Evolutionary conservation across 306 rosid genomes (phyloP), one percentile per base, ranked within the genome.

Genomic region (Corylus heterophylla): DNA sequence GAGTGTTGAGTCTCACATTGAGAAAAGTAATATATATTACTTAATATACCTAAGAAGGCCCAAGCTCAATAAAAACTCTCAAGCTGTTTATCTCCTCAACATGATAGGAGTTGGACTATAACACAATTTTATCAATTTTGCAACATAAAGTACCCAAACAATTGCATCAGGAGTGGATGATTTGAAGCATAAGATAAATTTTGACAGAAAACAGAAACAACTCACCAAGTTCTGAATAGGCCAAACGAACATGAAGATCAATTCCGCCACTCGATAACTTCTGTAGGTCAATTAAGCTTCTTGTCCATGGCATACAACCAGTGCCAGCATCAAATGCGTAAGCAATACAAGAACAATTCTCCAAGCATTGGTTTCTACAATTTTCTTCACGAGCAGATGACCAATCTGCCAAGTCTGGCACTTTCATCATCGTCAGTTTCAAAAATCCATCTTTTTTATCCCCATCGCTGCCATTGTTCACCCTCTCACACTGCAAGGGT

Each of bases 401-500:
- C 56, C 58, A 52, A 3, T 49, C 29, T 20, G 74, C 74, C n/a
- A 62, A 64, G 35, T 4, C 45, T 3, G 83, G 90, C 27, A 81
- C 37, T 75, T 87, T 84, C 12, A 81, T 76, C 47, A 20, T 68
- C 44, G 7, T 71, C 22, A 78, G 22, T 20, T 13, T 74, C 0
- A 52, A 6, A 77, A 80, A 86, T 8, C 78, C 85, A 52, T 83
- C 89, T 63, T 75, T 74, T 2, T 54, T 7, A 1, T 39, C 29
- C 0, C 16, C 12, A 12, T 77, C 11, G 44, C 39, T 8, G 2
- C 25, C 2, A 5, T 59, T 79, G 31, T 14, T 79, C 31, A 7
- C 22, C 54, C 20, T 79, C 67, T 48, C 64, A 74, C 90, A 87
- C n/a, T 58, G 22, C 72, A 87, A 71, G 0, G 49, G 68, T 16